Evolutionary conservation across 352 stramenopile species (phyloP), one percentile per base, ranked within the genome.

Genomic region (Globisporangium orthogonon): DNA sequence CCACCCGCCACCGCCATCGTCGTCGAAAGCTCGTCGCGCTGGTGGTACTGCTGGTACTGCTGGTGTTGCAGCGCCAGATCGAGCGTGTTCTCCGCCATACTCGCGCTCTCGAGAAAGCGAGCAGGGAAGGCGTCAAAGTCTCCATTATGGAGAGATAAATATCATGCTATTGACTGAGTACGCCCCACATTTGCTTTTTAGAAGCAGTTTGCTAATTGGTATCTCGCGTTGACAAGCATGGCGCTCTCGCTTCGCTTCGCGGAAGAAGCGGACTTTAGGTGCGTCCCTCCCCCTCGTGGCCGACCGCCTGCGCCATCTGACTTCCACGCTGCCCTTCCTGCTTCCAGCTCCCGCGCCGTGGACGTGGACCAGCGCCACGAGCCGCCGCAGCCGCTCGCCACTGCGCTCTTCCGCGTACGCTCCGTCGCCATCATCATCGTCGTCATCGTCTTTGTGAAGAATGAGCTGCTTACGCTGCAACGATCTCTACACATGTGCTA

Each of bases 371-470:
- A 71, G 41, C 66, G 73, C 17, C 57, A 63, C 7, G 50, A 64
- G 9, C 46, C 54, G 0, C 67, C 74, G 29, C 48, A 62, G 28
- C 30, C 58, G 0, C 57, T 66, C 5, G 62, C 63, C 56, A 55
- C 69, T n/a, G 70, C 74, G 39, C 63, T 86, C 52, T 90, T 90
- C 58, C 77, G 80, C 6, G 79, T 89, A 79, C 54, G 68, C 58
- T 0, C 11, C 2, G 6, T 37, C 37, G 37, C 37, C 37, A 13
- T 14, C 10, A 40, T 11, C 7, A 40, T 40, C 41, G 11, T 13
- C 41, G 11, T 7, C 14, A 13, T 29, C 3, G n/a, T 29, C 0
- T 2, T 14, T 7, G 17, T 7, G 10, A 48, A 47, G 41, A 47
- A 47, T 2, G 7, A 11, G 4, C 41, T 37, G 33, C n/a, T n/a